Conservation (phyloP, 2,329 filamentous ascomycete genomes). For the Pseudogymnoascus sp. region DNA sequence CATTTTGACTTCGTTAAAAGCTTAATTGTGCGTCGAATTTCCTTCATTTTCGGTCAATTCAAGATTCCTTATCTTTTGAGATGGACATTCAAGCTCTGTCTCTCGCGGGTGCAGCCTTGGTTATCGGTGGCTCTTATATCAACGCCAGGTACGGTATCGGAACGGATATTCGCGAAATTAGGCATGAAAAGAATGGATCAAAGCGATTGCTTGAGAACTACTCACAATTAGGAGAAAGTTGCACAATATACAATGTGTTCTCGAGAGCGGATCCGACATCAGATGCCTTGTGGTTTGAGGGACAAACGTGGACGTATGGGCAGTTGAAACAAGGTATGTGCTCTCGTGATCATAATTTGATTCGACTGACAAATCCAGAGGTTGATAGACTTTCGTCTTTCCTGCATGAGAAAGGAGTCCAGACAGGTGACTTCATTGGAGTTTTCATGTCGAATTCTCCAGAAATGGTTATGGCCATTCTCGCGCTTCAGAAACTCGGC, state of each 20-base stretch:
- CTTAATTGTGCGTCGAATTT: neutral
- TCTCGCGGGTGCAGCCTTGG: slow-evolving; percentile 31
- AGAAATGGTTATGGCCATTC: slow-evolving; percentile 38
- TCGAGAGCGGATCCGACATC: slow-evolving; percentile 31
- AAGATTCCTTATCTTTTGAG: slow-evolving; percentile 14
- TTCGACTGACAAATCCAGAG: slow-evolving; percentile 25
- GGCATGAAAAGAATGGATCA: slow-evolving; percentile 27
- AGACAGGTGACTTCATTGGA: slow-evolving; percentile 34
- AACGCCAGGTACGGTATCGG: slow-evolving; percentile 36
- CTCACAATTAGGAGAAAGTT: slow-evolving; percentile 31
- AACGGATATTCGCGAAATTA: slow-evolving; percentile 32
- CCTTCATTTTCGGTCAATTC: slow-evolving; percentile 14
- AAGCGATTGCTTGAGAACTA: slow-evolving; percentile 31
- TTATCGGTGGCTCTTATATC: slow-evolving; percentile 30
- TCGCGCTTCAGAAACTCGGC: slow-evolving; percentile 39
- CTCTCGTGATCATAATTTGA: neutral
- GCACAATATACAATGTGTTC: slow-evolving; percentile 36
- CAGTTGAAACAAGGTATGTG: slow-evolving; percentile 35
- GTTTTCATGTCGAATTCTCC: slow-evolving; percentile 42
- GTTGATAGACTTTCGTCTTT: slow-evolving; percentile 37
- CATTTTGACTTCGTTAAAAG: neutral
- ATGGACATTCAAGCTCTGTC: slow-evolving; percentile 15
- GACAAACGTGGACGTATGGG: slow-evolving; percentile 38
- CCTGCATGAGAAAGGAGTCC: slow-evolving; percentile 31
- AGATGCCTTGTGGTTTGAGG: slow-evolving; percentile 41